Evolutionary conservation across 176 grass and related monocot genomes (phyloP), one percentile per base, ranked within the genome.

Genomic region (Musa acuminata): DNA sequence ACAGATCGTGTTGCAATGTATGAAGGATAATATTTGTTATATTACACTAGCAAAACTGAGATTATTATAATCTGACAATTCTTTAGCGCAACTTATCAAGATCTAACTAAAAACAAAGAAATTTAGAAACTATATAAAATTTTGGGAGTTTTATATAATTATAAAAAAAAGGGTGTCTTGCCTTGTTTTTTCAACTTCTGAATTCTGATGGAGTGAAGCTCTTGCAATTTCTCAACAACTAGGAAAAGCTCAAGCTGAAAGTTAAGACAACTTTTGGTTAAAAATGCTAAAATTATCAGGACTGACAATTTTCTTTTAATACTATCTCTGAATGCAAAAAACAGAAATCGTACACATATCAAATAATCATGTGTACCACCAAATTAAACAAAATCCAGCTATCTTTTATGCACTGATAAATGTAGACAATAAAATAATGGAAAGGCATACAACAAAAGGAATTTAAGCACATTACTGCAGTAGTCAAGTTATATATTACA

Each of bases 151-250:
- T 0, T 48, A 70, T 8, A 70, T 48, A 69, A 69, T 73, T 8
- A 19, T 51, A 12, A 43, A 55, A 8, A 69, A 54, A 71, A 27
- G 51, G 51, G 77, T 80, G 76, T 51, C 60, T 78, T 86, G 62
- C 95, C 90, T 91, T 99, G 95, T 77, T 99, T 99, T 84, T 99
- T 99, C 78, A 94, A 67, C 80, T 91, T 99, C 73, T 94, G 84
- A 82, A 99, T 86, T 85, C 95, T 89, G 73, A 99, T 81, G 27
- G 90, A 87, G n/a, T 88, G 90, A 82, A 99, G 95, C 80, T 99
- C 95, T 87, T 94, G 87, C 52, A 94, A 88, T 85, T 99, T 99
- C 77, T 99, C 90, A 3, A 94, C 90, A 85, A 99, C 86, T 64
- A 94, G 67, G 9, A 86, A 82, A 79, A 99, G 95, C 84, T 94